A percentile compares a stretch with the other conserved stretches of the same genome.
Conservation (phyloP, 495 filamentous ascomycete species). For the Daldinia concentrica region DNA sequence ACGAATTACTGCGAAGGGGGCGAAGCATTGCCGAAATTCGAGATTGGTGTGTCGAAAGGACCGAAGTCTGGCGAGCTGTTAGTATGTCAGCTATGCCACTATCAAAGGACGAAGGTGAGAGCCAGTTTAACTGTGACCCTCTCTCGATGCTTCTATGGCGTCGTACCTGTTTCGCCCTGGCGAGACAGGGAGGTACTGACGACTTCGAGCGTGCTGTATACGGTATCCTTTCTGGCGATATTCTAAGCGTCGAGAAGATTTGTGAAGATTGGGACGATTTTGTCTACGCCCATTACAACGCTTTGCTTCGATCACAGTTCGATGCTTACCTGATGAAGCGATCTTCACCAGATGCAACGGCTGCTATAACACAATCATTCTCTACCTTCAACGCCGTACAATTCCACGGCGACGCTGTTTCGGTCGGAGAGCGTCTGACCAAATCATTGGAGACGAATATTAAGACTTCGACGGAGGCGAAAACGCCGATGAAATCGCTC, state of each 20-base stretch:
- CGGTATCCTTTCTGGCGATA: constrained; percentile 84
- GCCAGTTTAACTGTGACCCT: constrained; percentile 51
- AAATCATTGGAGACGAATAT: constrained; percentile 58
- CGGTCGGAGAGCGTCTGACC: constrained; percentile 60
- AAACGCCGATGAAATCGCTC: constrained; percentile 68
- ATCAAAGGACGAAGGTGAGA: constrained; percentile 52
- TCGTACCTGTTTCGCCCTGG: constrained; percentile 80
- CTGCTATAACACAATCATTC: constrained; percentile 53
- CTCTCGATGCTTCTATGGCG: constrained; percentile 75
- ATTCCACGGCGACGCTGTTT: constrained; percentile 61
- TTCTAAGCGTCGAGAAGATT: constrained; percentile 75
- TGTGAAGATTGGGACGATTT: constrained; percentile 88
- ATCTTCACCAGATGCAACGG: constrained; percentile 53
- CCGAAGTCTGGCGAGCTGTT: constrained; percentile 85
- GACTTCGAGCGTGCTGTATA: constrained; percentile 91
- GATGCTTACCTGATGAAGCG: constrained; percentile 65
- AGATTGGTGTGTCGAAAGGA: constrained; percentile 80
- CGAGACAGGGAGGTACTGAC: constrained; percentile 70
- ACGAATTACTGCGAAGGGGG: constrained; percentile 86
- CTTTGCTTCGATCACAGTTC: constrained; percentile 74
- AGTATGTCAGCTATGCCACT: constrained; percentile 67
- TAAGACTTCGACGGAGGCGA: constrained; percentile 59
- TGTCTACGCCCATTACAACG: constrained; percentile 90
- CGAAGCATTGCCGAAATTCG: constrained; percentile 73
- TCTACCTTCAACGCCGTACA: constrained; percentile 64